These are phyloP conservation scores for Cladophialophora immunda DNA, from an alignment of 2,329 filamentous ascomycete species.

Conservation along the genomic window DNA sequence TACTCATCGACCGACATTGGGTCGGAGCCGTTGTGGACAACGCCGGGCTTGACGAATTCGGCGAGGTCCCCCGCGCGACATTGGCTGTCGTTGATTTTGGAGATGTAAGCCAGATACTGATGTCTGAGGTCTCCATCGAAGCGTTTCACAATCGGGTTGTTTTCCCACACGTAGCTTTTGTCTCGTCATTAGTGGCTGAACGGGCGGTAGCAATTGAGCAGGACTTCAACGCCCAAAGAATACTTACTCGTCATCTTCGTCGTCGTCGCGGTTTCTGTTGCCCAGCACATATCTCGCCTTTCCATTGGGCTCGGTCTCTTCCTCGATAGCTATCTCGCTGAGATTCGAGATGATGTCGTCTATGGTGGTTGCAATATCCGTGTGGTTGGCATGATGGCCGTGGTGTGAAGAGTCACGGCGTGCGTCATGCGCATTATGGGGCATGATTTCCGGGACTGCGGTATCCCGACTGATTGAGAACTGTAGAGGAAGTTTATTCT, in stretches of 20 bases:
- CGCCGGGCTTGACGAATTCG: conserved; percentile 24
- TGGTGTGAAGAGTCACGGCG: neutral
- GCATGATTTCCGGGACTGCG: neutral
- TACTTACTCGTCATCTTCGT: conserved; percentile 5
- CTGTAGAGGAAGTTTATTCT: neutral
- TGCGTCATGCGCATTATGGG: neutral
- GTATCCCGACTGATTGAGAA: neutral
- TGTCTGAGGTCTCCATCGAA: conserved; percentile 11
- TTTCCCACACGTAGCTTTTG: conserved; percentile 2
- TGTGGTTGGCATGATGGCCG: neutral
- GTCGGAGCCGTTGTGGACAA: conserved; percentile 29
- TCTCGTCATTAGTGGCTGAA: neutral
- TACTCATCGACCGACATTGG: conserved; percentile 28
- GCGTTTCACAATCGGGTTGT: neutral
- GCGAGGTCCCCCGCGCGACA: conserved; percentile 2
- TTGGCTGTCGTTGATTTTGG: conserved; percentile 4
- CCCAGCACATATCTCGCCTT: neutral
- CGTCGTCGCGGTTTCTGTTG: neutral
- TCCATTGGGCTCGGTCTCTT: neutral
- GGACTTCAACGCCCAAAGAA: no score
- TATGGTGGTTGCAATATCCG: neutral
- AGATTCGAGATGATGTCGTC: neutral
- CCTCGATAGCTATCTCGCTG: neutral
- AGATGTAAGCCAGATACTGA: conserved; percentile 22
- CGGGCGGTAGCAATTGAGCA: neutral